Percentiles rank a stretch among this genome's conserved stretches.
Conservation (phyloP, 1,139 yeast genomes). For the Hyphopichia burtonii region DNA sequence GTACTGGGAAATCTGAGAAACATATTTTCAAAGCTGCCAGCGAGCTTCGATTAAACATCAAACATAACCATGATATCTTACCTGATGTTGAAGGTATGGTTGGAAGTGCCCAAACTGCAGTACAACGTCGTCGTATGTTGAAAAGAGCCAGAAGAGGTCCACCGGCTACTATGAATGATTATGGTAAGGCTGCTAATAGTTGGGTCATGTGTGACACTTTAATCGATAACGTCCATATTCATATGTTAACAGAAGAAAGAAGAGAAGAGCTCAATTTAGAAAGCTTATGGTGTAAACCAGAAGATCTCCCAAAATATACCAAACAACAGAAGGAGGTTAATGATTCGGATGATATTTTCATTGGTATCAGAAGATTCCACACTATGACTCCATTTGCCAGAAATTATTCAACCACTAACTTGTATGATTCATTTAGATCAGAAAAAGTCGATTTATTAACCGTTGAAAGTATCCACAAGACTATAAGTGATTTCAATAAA, state of each 20-base stretch:
- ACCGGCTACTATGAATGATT: conserved; percentile 53
- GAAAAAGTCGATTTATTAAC: background rate
- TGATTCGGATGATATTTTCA: conserved; percentile 45
- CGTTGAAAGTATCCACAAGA: background rate
- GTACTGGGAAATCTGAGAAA: conserved; percentile 76
- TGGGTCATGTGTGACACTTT: conserved; percentile 82
- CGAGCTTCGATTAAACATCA: conserved; percentile 46
- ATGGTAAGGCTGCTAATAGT: conserved; percentile 58
- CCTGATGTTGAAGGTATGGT: conserved; percentile 73
- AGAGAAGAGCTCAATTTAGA: conserved; percentile 70
- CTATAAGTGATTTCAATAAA: background rate
- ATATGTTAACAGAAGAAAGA: conserved; percentile 69
- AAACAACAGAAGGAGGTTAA: conserved; percentile 1
- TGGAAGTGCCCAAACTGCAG: conserved; percentile 56
- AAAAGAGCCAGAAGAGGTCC: conserved; percentile 57
- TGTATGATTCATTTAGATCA: background rate
- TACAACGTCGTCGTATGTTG: conserved; percentile 61
- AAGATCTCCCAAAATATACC: conserved; percentile 31
- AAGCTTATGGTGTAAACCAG: conserved; percentile 56
- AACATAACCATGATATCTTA: conserved; percentile 29
- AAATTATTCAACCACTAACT: conserved; percentile 5
- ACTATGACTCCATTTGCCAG: conserved; percentile 20
- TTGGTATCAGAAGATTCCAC: conserved; percentile 49
- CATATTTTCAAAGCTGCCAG: conserved; percentile 74
- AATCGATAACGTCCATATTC: conserved; percentile 62